Conservation (phyloP, 2,329 filamentous ascomycete genomes). For the Colletotrichum godetiae region DNA sequence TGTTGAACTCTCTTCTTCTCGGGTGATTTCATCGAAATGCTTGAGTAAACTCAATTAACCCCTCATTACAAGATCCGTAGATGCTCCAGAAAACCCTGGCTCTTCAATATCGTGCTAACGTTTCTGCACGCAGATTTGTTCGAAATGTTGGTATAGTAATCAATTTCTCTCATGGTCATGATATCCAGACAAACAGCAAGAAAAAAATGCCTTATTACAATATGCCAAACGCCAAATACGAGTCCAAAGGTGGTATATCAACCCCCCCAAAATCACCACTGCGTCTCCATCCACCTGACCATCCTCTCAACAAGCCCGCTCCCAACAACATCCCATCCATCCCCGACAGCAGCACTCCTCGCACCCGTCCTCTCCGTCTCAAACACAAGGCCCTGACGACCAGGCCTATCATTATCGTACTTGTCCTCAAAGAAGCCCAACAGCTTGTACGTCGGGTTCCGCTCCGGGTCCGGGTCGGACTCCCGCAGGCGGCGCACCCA, state of each 20-base stretch:
- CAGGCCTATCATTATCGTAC: slow-evolving; percentile 57
- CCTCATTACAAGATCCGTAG: not conserved
- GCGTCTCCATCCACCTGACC: slow-evolving; percentile 46
- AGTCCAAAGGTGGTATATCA: not conserved
- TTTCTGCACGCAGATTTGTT: not conserved
- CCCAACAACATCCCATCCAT: slow-evolving; percentile 49
- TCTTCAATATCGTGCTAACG: not conserved
- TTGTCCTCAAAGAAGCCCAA: slow-evolving; percentile 63
- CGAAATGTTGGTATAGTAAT: no score
- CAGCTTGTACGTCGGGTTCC: slow-evolving; percentile 63
- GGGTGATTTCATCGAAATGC: no score
- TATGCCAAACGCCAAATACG: slow-evolving; percentile 11
- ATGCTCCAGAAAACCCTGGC: not conserved
- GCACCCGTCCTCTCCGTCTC: slow-evolving; percentile 47
- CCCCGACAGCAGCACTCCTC: slow-evolving; percentile 45
- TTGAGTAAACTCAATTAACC: not conserved
- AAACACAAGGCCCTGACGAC: slow-evolving; percentile 50
- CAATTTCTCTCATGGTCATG: not conserved
- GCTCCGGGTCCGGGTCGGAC: slow-evolving; percentile 58
- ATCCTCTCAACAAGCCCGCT: slow-evolving; percentile 52
- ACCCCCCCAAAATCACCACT: slow-evolving; percentile 26
- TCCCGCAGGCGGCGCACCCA: slow-evolving; percentile 57
- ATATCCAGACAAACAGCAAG: not conserved
- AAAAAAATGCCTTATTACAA: not conserved
- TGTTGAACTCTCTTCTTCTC: not conserved